A percentile compares a stretch with the other conserved stretches of the same genome.
Evolutionary conservation across 2,329 filamentous ascomycete species (phyloP).

Genomic region (Septoria petroselini): DNA sequence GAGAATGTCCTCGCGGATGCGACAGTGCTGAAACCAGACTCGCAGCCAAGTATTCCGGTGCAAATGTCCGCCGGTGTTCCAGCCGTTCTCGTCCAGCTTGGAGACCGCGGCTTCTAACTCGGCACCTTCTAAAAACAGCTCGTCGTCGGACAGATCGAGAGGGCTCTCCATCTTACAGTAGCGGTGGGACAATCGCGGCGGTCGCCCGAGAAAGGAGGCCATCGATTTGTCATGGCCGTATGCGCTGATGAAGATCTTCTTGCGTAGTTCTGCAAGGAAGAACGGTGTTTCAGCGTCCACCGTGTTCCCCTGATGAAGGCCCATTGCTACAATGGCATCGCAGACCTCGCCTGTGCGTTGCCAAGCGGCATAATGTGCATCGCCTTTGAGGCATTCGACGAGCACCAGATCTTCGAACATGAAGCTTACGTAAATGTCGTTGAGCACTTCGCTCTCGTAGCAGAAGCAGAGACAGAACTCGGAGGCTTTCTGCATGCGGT

Average conservation of each 20-base stretch:
- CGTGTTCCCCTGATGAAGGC: conserved; percentile 37
- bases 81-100: conserved; percentile 50
- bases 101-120: conserved; percentile 42
- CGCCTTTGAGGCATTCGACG: conserved; percentile 36
- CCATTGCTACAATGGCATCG: conserved; percentile 37
- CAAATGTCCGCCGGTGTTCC: conserved; percentile 49
- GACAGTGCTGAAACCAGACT: conserved; percentile 49
- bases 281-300: conserved; percentile 36
- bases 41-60: conserved; percentile 48
- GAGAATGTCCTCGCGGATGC: conserved; percentile 58
- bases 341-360: conserved; percentile 38
- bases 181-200: conserved; percentile 49
- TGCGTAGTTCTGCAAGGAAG: conserved; percentile 35
- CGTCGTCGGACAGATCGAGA: conserved; percentile 53
- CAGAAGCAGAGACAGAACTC: conserved; percentile 38
- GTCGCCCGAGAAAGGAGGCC: conserved; percentile 45
- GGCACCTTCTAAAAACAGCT: conserved; percentile 47
- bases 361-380: conserved; percentile 36
- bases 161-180: conserved; percentile 56
- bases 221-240: conserved; percentile 38
- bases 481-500: conserved; percentile 36
- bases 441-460: conserved; percentile 37
- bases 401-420: conserved; percentile 37
- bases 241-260: conserved; percentile 36
- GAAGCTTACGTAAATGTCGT: conserved; percentile 37